Conservation (phyloP, 106 monocot species). For the Dendrobium nobile region DNA sequence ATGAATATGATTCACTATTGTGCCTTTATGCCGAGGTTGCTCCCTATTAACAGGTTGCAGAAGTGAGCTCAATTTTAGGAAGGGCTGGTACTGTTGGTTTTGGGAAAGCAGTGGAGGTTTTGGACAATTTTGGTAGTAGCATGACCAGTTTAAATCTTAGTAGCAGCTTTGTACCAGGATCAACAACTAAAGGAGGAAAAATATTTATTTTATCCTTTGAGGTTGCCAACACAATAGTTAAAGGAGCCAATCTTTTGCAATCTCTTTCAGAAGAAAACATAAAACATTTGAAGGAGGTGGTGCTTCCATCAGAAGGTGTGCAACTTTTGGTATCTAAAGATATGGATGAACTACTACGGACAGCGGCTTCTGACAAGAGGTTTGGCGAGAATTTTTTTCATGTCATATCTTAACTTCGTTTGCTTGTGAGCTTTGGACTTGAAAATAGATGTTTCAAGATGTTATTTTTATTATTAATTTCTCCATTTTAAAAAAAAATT, state of each 20-base stretch:
- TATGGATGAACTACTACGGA: constrained; percentile 66
- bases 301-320: constrained; percentile 85
- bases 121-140: constrained; percentile 93
- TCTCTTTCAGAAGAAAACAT: constrained; percentile 78
- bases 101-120: constrained; percentile 91
- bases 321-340: constrained; percentile 73
- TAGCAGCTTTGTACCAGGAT: constrained; percentile 66
- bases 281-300: constrained; percentile 60
- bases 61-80: constrained; percentile 77
- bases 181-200: constrained; percentile 56
- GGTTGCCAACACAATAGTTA: constrained; percentile 88
- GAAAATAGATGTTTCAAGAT: background rate
- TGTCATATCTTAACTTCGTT: background rate
- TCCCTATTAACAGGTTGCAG: constrained; percentile 49
- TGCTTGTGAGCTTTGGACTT: background rate
- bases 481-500: background rate
- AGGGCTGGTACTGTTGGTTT: constrained; percentile 72
- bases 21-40: background rate
- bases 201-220: constrained; percentile 88
- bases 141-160: constrained; percentile 70
- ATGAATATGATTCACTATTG: background rate
- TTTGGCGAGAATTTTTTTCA: constrained; percentile 9
- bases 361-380: constrained; percentile 87
- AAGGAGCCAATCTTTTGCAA: constrained; percentile 81
- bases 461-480: background rate